Evolutionary conservation across 2,329 filamentous ascomycete species (phyloP), one percentile per base, ranked within the genome.

Genomic region (Trichoderma asperellum): DNA sequence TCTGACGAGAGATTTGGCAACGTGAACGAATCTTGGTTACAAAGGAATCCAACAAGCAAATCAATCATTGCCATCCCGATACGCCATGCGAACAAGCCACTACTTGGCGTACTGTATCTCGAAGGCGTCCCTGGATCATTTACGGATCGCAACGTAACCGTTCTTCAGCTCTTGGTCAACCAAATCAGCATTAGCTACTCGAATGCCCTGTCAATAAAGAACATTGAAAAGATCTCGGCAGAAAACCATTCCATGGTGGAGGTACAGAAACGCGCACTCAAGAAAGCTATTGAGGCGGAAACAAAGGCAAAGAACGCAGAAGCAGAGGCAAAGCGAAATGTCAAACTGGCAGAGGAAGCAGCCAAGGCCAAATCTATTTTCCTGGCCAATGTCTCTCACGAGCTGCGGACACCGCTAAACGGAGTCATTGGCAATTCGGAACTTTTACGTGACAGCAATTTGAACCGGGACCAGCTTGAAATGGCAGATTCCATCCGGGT

Each of bases 381-480:
- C 80, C 82, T 92, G 56, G 90, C 91, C 52, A 92, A 92, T 72
- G 92, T 95, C 73, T 93, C 91, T 2, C 92, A 95, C 79, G 92
- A 95, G 79, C 81, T 95, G 69, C 88, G 91, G 58, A 94, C 92
- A 1, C 93, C 93, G 0, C 89, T 97, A 61, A 94, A 95, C 69
- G 93, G 93, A 35, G 92, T 96, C 10, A 94, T 96, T 74, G 93
- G 93, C 58, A 96, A 96, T 83, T 92, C 91, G 12, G 93, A 97
- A 78, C 86, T 97, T 18, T 81, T 96, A 8, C 85, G 92, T 59
- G 93, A 96, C 75, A 94, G 91, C 74, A 83, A 87, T 27, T 83
- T 96, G 65, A 89, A 91, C 72, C 86, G 85, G 70, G 92, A 96
- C 72, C 92, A 96, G 78, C 85, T 89, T 37, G 93, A 96, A 73